A percentile compares a stretch with the other conserved stretches of the same genome.
Evolutionary conservation across 176 grass and related monocot species (phyloP).

Genomic region (Eragrostis curvula): DNA sequence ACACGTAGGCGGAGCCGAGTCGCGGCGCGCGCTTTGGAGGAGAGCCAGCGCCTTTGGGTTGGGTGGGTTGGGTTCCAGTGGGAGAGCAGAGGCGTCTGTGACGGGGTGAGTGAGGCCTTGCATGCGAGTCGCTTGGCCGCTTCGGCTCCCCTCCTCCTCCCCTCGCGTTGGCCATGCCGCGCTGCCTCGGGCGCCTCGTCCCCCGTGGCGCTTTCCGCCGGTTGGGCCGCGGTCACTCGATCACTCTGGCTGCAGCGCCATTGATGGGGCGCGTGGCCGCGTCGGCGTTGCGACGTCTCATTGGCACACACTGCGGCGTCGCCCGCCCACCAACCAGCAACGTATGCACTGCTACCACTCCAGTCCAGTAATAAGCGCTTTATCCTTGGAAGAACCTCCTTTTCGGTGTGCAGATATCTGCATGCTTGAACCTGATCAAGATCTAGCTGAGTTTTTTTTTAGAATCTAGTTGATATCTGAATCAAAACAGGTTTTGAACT

Average conservation of each 20-base stretch:
- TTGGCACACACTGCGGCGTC: conserved; percentile 17
- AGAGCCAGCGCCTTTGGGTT: not conserved
- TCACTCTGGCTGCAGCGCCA: conserved; percentile 43
- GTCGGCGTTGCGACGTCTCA: conserved; percentile 17
- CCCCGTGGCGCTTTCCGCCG: conserved; percentile 33
- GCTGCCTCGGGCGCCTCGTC: conserved; percentile 36
- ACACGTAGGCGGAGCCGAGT: conserved; percentile 69
- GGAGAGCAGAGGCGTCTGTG: not conserved
- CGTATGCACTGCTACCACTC: not conserved
- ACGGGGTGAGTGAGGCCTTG: not conserved
- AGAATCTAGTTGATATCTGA: no score
- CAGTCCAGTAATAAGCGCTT: not conserved
- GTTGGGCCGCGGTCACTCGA: conserved; percentile 3
- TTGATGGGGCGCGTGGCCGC: not conserved
- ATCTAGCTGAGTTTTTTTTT: no score
- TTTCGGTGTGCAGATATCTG: not conserved
- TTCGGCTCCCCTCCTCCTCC: not conserved
- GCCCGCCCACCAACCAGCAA: not conserved
- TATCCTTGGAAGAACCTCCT: not conserved
- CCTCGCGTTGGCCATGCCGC: conserved; percentile 36
- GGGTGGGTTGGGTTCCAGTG: conserved; percentile 27
- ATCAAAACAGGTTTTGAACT: no score
- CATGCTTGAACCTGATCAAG: not conserved
- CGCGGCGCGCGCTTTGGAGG: conserved; percentile 35
- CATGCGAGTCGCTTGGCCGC: conserved; percentile 36